Evolutionary conservation across 768 basidiomycete genomes (phyloP).

Genomic region (Naganishia friedmannii): DNA sequence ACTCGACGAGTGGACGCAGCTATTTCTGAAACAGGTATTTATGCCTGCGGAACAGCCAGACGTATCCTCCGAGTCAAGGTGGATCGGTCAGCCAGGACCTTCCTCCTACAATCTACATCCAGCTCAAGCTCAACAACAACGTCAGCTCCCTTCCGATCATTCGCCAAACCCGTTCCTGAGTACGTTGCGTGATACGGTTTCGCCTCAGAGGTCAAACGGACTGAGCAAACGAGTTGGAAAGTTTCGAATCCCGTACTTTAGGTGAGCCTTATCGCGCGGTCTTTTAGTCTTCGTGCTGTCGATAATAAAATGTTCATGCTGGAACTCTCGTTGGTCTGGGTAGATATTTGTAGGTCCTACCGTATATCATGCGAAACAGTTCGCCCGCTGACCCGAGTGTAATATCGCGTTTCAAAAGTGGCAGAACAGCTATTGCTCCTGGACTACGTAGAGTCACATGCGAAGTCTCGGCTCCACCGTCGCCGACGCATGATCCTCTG

Average conservation of each 20-base stretch:
- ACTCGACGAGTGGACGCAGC: slow-evolving; percentile 18
- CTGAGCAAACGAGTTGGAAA: slow-evolving; percentile 19
- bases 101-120: not conserved
- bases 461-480: slow-evolving; percentile 32
- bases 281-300: too few relatives aligned
- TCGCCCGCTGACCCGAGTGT: not conserved
- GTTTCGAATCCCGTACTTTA: slow-evolving; percentile 35
- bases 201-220: slow-evolving; percentile 11
- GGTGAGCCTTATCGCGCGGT: too few relatives aligned
- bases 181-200: not conserved
- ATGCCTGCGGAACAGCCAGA: too few relatives aligned
- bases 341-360: slow-evolving; percentile 30
- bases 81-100: not conserved
- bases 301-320: too few relatives aligned
- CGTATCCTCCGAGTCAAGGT: too few relatives aligned
- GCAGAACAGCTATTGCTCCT: slow-evolving; percentile 33
- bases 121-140: slow-evolving; percentile 11
- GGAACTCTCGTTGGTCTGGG: too few relatives aligned
- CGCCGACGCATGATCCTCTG: slow-evolving; percentile 17
- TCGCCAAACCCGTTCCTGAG: not conserved
- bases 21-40: slow-evolving; percentile 3
- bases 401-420: slow-evolving; percentile 6
- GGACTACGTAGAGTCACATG: slow-evolving; percentile 30
- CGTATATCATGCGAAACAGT: too few relatives aligned
- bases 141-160: not conserved